phyloP scores from a whole-genome alignment of 2,329 filamentous ascomycete species.

The Penicillium fuscoglaucum region DNA sequence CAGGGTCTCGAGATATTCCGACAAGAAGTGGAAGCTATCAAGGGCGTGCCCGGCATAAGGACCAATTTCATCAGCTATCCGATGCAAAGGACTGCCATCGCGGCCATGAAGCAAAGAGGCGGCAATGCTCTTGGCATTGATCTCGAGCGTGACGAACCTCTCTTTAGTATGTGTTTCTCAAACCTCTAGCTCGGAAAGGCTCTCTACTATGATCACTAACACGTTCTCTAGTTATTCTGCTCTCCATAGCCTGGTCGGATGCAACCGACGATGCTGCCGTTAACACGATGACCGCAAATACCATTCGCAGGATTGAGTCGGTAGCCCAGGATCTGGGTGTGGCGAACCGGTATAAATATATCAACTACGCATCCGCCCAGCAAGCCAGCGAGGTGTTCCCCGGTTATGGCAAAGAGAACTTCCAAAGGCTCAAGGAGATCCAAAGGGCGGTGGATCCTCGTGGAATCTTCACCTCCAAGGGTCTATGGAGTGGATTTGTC shows the following conservation, averaged over 20 bases:
- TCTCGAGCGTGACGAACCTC: constrained; percentile 13
- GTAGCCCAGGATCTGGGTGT: constrained; percentile 27
- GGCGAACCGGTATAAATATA: constrained; percentile 37
- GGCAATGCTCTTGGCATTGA: constrained; percentile 25
- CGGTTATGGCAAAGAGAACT: constrained; percentile 41
- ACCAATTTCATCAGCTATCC: constrained; percentile 19
- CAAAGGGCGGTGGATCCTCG: constrained; percentile 41
- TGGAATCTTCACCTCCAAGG: constrained; percentile 33
- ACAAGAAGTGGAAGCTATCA: constrained; percentile 15
- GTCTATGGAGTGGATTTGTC: constrained; percentile 15
- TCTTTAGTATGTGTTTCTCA: constrained; percentile 11
- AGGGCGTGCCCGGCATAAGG: constrained; percentile 4
- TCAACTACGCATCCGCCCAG: constrained; percentile 43
- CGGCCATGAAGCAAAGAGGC: constrained; percentile 18
- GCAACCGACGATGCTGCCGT: constrained; percentile 7
- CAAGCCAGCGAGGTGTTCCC: constrained; percentile 38
- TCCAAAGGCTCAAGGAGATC: constrained; percentile 32
- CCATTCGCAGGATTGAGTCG: constrained; percentile 11
- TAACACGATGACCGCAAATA: constrained; percentile 14
- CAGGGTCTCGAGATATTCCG: constrained; percentile 12
- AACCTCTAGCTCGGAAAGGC: too few relatives aligned
- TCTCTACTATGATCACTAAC: not conserved
- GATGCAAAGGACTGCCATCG: constrained; percentile 11
- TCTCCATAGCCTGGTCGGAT: constrained; percentile 17
- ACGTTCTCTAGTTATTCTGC: constrained; percentile 7